Percentiles rank a stretch among this genome's conserved stretches.
Evolutionary conservation across 768 basidiomycete genomes (phyloP).

Genomic region (Tephrocybe sp.): DNA sequence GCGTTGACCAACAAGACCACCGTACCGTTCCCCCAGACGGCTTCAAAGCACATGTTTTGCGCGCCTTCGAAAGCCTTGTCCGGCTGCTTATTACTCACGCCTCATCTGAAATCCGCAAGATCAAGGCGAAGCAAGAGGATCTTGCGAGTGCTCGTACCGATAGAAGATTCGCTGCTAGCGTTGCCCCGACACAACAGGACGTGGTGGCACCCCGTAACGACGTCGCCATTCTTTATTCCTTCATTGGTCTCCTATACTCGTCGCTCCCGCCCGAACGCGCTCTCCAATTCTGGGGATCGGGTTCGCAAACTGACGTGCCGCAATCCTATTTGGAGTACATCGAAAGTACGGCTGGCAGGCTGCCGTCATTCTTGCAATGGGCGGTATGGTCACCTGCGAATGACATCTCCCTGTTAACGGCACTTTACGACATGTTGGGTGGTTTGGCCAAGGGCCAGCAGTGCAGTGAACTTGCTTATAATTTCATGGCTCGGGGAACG

Average conservation of each 20-base stretch:
- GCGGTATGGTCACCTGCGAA: constrained; percentile 81
- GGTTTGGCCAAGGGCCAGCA: constrained; percentile 83
- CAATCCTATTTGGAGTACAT: constrained; percentile 56
- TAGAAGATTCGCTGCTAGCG: constrained; percentile 48
- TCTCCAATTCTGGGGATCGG: constrained; percentile 84
- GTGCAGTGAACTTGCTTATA: constrained; percentile 85
- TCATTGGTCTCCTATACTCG: constrained; percentile 81
- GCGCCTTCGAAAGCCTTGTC: constrained; percentile 69
- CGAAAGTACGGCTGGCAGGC: constrained; percentile 62
- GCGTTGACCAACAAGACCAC: constrained; percentile 43
- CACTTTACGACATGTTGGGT: constrained; percentile 85
- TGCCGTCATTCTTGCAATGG: constrained; percentile 85
- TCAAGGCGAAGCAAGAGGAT: constrained; percentile 91
- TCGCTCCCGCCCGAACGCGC: constrained; percentile 73
- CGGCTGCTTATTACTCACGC: constrained; percentile 73
- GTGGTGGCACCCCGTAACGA: constrained; percentile 67
- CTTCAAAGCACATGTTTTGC: constrained; percentile 56
- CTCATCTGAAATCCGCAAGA: constrained; percentile 78
- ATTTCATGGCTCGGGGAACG: constrained; percentile 81
- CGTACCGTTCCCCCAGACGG: constrained; percentile 46
- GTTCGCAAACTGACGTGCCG: constrained; percentile 41
- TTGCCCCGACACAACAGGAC: constrained; percentile 38
- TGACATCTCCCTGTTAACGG: constrained; percentile 72
- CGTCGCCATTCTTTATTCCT: constrained; percentile 79
- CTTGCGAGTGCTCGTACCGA: constrained; percentile 67